Evolutionary conservation across 2,329 filamentous ascomycete species (phyloP).

Genomic region (Botryotinia globosa): DNA sequence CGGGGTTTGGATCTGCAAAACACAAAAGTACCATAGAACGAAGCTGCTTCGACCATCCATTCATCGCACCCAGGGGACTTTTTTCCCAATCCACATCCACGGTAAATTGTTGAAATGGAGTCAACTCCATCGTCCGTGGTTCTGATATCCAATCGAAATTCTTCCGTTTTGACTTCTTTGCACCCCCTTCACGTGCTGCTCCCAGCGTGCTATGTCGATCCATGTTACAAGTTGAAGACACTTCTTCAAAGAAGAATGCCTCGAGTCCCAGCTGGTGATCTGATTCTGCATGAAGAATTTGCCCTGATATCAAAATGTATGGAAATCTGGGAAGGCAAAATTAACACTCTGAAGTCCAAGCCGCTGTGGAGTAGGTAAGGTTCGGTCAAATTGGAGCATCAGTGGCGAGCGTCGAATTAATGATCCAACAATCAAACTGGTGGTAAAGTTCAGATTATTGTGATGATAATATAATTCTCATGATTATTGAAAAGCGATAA

Average conservation of each 20-base stretch:
- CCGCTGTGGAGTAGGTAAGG: neutral
- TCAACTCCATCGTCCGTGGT: conserved; percentile 22
- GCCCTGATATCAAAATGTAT: neutral
- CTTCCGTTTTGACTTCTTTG: conserved; percentile 13
- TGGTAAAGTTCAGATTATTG: too few species aligned
- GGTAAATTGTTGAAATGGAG: conserved; percentile 34
- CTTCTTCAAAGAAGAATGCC: neutral
- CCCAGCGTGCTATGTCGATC: neutral
- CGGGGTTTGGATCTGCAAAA: conserved; percentile 70
- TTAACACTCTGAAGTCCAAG: neutral
- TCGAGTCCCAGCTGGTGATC: neutral
- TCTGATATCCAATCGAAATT: conserved; percentile 31
- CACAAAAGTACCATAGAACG: conserved; percentile 75
- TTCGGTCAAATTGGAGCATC: neutral
- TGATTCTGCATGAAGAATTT: neutral
- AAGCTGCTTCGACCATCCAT: conserved; percentile 64
- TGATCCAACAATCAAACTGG: neutral
- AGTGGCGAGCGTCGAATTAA: neutral
- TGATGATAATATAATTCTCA: neutral
- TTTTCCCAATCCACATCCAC: conserved; percentile 62
- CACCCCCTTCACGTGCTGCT: neutral
- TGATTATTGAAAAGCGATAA: neutral
- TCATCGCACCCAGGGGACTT: conserved; percentile 69
- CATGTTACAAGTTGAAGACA: neutral
- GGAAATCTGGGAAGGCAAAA: neutral